Evolutionary conservation across 2,329 filamentous ascomycete genomes (phyloP), one percentile per base, ranked within the genome.

Genomic region (Huntiella omanensis): DNA sequence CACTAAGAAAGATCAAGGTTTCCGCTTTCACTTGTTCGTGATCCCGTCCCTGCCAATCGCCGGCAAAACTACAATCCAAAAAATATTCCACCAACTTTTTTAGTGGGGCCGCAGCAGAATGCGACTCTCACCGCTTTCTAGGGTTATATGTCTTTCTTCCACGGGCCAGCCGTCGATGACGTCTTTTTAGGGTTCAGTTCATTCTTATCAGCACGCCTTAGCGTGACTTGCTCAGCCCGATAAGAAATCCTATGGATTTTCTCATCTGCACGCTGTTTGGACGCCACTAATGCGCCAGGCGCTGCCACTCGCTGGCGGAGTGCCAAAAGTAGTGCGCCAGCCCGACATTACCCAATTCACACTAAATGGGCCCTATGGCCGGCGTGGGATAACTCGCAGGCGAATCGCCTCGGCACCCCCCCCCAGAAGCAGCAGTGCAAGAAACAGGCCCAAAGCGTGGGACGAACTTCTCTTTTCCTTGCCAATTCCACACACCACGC

Each of bases 331-430:
- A 22, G 16, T 11, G 15, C 15, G 11, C 38, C 22, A 22, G 22
- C 37, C 15, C 16, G 16, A 15, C 16, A 38, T 38, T 38, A 38
- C 36, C 13, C 36, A 15, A 38, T 38, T 40, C 17, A 7, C 38
- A 40, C 22, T 40, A 11, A 42, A 34, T 42, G 33, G 33, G 16
- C 32, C 32, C 16, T 49, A 10, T 28, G 22, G 22, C 22, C 22
- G 22, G 22, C 22, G 22, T 28, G 22, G 22, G 43, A 45, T 34
- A 49, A 40, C 47, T 49, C 43, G 41, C 42, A 43, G 45, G 48
- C 41, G 44, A 28, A 47, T 49, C 48, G 48, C 48, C 46, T 49
- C 48, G 48, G 43, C 48, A 44, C 48, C 45, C 22, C 17, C n/a
- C 22, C 22, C 22, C 22, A 28, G 22, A 28, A 28, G 22, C 22